Conservation (phyloP, 1,284 basidiomycete species). For the Apiotrichum mycotoxinovorans region DNA sequence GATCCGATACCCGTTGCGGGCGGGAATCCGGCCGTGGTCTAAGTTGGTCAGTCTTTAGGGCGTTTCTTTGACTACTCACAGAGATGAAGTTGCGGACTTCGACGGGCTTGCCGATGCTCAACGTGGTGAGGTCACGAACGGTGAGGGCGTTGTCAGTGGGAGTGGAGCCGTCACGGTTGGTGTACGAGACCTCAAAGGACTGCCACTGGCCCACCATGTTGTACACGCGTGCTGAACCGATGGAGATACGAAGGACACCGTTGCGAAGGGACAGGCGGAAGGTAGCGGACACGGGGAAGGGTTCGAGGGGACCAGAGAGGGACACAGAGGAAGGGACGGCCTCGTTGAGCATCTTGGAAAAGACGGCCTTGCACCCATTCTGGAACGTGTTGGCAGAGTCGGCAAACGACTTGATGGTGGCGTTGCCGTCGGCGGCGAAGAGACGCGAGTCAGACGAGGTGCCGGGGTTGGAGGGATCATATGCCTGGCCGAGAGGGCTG, state of each 20-base stretch:
- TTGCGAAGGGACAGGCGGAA: constrained; percentile 10
- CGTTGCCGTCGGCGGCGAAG: constrained; percentile 18
- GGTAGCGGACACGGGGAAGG: constrained; percentile 14
- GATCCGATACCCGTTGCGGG: constrained; percentile 4
- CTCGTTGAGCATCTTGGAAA: constrained; percentile 15
- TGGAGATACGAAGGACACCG: constrained; percentile 5
- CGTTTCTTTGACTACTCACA: not conserved
- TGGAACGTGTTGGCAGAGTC: constrained; percentile 8
- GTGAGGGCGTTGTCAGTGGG: constrained; percentile 1
- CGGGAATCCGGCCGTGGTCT: not conserved
- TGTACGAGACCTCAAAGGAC: constrained; percentile 12
- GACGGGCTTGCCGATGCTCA: constrained; percentile 12
- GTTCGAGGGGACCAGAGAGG: constrained; percentile 13
- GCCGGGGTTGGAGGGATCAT: constrained; percentile 7
- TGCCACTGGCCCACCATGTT: constrained; percentile 15
- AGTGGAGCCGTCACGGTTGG: constrained; percentile 13
- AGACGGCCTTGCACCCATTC: constrained; percentile 9
- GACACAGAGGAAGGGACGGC: constrained; percentile 13
- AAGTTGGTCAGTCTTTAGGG: not conserved
- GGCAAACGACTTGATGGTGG: constrained; percentile 13
- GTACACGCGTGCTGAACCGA: constrained; percentile 14
- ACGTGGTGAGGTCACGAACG: not conserved
- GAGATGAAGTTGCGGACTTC: constrained; percentile 6
- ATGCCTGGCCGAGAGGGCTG: constrained; percentile 18
- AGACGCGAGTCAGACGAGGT: constrained; percentile 14